Percentiles rank a stretch among this genome's conserved stretches.
phyloP scores from a whole-genome alignment of 139 green algal species.

The Penium margaritaceum region DNA sequence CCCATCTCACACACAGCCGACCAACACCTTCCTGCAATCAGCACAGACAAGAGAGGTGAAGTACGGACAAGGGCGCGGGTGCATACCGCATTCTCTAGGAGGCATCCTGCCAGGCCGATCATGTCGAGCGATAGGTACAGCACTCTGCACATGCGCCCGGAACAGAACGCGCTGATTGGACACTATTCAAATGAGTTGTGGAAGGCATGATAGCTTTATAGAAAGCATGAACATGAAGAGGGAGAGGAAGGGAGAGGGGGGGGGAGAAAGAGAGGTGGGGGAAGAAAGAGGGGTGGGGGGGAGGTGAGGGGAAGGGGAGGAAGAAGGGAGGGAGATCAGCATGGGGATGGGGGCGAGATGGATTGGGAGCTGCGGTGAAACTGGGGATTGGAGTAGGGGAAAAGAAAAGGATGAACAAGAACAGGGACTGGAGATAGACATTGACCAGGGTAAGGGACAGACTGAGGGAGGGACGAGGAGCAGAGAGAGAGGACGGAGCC shows the following conservation, averaged over 20 bases:
- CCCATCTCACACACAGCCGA: too few species aligned
- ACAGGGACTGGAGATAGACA: neutral
- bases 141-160: neutral
- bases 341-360: too few species aligned
- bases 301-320: neutral
- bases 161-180: neutral
- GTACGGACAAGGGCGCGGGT: too few species aligned
- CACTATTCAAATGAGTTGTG: neutral
- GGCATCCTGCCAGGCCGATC: conserved; percentile 10
- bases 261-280: neutral
- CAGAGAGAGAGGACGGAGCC: too few species aligned
- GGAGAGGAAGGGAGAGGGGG: neutral
- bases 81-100: conserved; percentile 24
- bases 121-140: conserved; percentile 28
- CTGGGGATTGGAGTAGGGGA: too few species aligned
- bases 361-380: too few species aligned
- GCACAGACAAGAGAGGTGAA: too few species aligned
- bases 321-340: too few species aligned
- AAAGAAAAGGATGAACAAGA: conserved; percentile 1
- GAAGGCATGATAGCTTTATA: too few species aligned
- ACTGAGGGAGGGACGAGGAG: too few species aligned
- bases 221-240: neutral
- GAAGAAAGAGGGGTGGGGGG: neutral
- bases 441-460: too few species aligned
- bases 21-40: too few species aligned